These are phyloP conservation scores for Quambalaria eucalypti DNA, from an alignment of 1,284 basidiomycete genomes.

Conservation along the genomic window DNA sequence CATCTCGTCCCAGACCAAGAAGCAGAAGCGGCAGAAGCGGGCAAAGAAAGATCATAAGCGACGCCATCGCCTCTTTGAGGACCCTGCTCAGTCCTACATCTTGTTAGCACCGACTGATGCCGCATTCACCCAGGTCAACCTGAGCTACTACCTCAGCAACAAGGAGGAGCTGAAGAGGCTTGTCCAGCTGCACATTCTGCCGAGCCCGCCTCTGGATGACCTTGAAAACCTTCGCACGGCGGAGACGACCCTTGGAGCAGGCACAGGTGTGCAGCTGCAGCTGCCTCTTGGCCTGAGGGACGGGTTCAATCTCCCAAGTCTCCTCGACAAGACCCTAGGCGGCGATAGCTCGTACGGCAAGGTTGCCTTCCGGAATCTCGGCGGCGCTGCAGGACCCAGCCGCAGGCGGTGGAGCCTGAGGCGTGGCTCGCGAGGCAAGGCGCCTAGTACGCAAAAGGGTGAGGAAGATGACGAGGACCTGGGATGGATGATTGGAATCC, in stretches of 20 bases:
- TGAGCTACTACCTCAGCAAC: conserved; percentile 62
- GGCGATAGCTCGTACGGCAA: conserved; percentile 28
- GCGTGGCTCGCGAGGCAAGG: neutral
- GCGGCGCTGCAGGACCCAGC: neutral
- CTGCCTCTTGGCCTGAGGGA: conserved; percentile 24
- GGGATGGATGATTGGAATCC: conserved; percentile 74
- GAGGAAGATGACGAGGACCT: conserved; percentile 47
- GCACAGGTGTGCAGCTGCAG: conserved; percentile 11
- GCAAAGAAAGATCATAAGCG: conserved; percentile 2
- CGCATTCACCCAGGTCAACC: conserved; percentile 79
- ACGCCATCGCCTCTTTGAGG: conserved; percentile 10
- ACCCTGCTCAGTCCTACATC: conserved; percentile 13
- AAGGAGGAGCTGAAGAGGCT: conserved; percentile 55
- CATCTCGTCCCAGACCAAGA: neutral
- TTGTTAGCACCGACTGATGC: conserved; percentile 81
- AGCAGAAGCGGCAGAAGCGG: conserved; percentile 2
- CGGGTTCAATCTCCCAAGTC: conserved; percentile 15
- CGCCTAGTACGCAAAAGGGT: too few relatives aligned
- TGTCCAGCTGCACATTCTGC: conserved; percentile 82
- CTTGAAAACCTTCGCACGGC: conserved; percentile 5
- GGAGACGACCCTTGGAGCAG: conserved; percentile 13
- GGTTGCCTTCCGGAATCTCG: conserved; percentile 18
- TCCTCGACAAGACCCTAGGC: conserved; percentile 28
- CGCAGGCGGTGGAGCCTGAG: too few relatives aligned
- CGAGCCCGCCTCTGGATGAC: conserved; percentile 50